phyloP scores from a whole-genome alignment of 106 monocot genomes.

The Ottelia alismoides region DNA sequence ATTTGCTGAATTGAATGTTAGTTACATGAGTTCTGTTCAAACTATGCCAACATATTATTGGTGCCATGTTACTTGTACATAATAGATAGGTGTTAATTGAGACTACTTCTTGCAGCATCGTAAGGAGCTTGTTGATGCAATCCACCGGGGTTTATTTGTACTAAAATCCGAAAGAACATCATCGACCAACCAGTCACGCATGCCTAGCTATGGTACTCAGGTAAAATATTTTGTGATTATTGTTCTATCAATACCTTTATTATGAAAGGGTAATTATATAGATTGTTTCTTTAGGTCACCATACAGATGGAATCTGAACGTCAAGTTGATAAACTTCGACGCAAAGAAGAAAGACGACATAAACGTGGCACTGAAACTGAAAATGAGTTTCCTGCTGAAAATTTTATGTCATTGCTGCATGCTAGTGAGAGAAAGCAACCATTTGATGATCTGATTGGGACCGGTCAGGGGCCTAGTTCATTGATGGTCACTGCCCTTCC shows the following conservation, averaged over 20 bases:
- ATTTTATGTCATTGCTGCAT: conserved; percentile 55
- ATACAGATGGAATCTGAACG: conserved; percentile 84
- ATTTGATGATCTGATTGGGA: conserved; percentile 90
- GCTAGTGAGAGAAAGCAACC: conserved; percentile 91
- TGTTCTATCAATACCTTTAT: too few relatives aligned
- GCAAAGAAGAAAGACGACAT: conserved; percentile 79
- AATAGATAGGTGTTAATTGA: too few relatives aligned
- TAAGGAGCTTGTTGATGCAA: conserved; percentile 66
- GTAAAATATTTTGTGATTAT: conserved; percentile 22
- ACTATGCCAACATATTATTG: too few relatives aligned
- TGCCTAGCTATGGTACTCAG: conserved; percentile 96
- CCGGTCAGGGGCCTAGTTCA: conserved; percentile 41
- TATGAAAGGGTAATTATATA: background rate
- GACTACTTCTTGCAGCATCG: conserved; percentile 57
- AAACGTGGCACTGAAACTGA: conserved; percentile 42
- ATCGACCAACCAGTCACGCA: conserved; percentile 54
- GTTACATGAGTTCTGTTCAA: too few relatives aligned
- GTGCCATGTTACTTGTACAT: too few relatives aligned
- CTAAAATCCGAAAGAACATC: conserved; percentile 73
- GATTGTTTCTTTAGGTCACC: conserved; percentile 43
- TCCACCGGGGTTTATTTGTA: conserved; percentile 56
- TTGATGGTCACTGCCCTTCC: conserved; percentile 74
- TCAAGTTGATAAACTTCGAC: conserved; percentile 77
- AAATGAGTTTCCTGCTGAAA: conserved; percentile 46
- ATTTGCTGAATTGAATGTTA: too few relatives aligned